A percentile compares a stretch with the other conserved stretches of the same genome.
These are phyloP conservation scores for Vigna hirtella DNA, from an alignment of 306 rosid genomes.

Conservation along the genomic window DNA sequence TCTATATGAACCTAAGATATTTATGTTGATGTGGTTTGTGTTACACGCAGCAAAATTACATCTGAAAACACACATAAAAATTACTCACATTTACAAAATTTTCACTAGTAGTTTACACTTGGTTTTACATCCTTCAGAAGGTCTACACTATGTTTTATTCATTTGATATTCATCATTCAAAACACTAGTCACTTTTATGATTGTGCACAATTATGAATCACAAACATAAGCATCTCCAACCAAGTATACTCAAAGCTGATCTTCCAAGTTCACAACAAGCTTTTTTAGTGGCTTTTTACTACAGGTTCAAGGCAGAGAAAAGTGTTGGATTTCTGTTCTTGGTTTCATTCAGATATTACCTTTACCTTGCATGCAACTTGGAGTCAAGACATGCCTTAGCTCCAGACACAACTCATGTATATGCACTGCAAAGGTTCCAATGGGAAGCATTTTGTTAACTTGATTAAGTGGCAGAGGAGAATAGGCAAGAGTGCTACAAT, in stretches of 20 bases:
- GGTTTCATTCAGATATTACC: not conserved
- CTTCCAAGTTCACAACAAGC: not conserved
- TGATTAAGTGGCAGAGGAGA: not conserved
- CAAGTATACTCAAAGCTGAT: not conserved
- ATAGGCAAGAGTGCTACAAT: not conserved
- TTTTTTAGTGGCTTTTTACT: not conserved
- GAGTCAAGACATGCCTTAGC: slow-evolving; percentile 3
- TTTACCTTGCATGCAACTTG: not conserved
- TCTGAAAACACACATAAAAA: no score
- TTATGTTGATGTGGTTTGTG: no score
- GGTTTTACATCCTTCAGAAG: no score
- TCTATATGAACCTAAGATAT: no score
- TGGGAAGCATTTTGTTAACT: not conserved
- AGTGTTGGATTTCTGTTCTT: not conserved
- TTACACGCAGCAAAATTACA: no score
- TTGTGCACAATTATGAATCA: slow-evolving; percentile 1
- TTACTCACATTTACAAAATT: no score
- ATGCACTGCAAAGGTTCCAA: not conserved
- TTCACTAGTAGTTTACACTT: no score
- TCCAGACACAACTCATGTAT: no score
- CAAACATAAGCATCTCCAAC: no score
- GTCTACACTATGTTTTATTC: not conserved
- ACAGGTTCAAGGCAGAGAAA: slow-evolving; percentile 6
- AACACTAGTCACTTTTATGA: not conserved
- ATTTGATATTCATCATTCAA: slow-evolving; percentile 1